phyloP scores from a whole-genome alignment of 495 filamentous ascomycete genomes.

The Daldinia concentrica region DNA sequence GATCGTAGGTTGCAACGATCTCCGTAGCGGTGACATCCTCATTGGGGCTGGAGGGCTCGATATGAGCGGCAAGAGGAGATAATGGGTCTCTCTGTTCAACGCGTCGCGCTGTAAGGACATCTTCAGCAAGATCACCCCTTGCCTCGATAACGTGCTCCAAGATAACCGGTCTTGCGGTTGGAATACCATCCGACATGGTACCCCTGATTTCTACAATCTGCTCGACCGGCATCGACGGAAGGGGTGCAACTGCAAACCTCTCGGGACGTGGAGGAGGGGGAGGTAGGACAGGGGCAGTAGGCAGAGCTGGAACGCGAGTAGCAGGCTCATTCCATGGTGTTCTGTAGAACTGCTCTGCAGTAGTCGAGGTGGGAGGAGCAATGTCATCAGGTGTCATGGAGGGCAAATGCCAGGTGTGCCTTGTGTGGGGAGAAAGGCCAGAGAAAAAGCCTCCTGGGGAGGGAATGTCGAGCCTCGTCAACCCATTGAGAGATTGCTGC shows the following conservation, averaged over 20 bases:
- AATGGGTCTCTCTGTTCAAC: slow-evolving; percentile 40
- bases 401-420: slow-evolving; percentile 79
- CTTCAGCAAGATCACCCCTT: slow-evolving; percentile 34
- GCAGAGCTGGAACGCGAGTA: slow-evolving; percentile 44
- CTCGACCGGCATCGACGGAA: slow-evolving; percentile 65
- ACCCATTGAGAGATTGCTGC: slow-evolving; percentile 60
- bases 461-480: slow-evolving; percentile 81
- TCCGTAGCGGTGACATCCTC: slow-evolving; percentile 61
- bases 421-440: slow-evolving; percentile 72
- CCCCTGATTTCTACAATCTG: slow-evolving; percentile 69
- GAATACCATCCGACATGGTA: slow-evolving; percentile 66
- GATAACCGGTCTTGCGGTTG: slow-evolving; percentile 67
- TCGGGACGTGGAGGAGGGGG: slow-evolving; percentile 50
- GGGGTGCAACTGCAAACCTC: slow-evolving; percentile 19
- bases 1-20: slow-evolving; percentile 72
- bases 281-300: slow-evolving; percentile 47
- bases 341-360: slow-evolving; percentile 85
- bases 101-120: slow-evolving; percentile 40
- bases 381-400: slow-evolving; percentile 52
- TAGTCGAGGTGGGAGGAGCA: slow-evolving; percentile 75
- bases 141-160: slow-evolving; percentile 40
- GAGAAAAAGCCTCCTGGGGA: slow-evolving; percentile 93
- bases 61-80: slow-evolving; percentile 48
- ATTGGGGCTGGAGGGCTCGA: slow-evolving; percentile 49
- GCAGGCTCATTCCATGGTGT: slow-evolving; percentile 68